Evolutionary conservation across 2,329 filamentous ascomycete genomes (phyloP), one percentile per base, ranked within the genome.

Genomic region (Trichoderma hamatum): DNA sequence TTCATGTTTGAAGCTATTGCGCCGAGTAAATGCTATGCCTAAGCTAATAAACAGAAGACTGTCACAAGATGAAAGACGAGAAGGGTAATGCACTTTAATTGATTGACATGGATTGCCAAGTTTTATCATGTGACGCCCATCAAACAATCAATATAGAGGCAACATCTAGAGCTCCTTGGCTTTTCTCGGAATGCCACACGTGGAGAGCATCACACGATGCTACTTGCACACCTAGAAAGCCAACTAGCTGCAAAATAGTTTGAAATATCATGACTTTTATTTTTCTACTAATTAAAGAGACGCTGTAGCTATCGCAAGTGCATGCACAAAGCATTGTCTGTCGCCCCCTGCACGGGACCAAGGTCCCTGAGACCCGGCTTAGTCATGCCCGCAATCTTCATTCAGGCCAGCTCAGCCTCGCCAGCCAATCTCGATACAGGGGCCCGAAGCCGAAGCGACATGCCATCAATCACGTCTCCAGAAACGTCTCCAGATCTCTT

Each of bases 381-480:
- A 68, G 65, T 68, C 65, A 68, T 61, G 65, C 39, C 39, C 54
- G 52, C 51, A 43, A 67, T 49, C 39, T 58, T 39, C 51, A 43
- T 61, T 55, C 32, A 56, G 55, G 65, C 65, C 65, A 68, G 65
- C 65, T 68, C 65, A 68, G 65, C 65, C 65, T 60, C 55, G 65
- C 65, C 65, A 67, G 56, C 65, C 65, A 67, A 67, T 67, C 43
- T 67, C 56, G 56, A 67, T 61, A 61, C 55, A 67, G 65, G 65
- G 65, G 56, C 19, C 39, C 39, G 19, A 43, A 43, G 39, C 55
- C 43, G 30, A 54, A 68, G 43, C 54, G 52, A 51, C 52, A 66
- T 66, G 52, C 55, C 65, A 61, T 68, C 56, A 52, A 67, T 61
- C 65, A 67, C 65, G 55, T 61, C 55, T 55, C 65, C 32, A 32